Base-by-base conservation (phyloP, 495 filamentous ascomycete genomes). In the Cercophora sp. region DNA sequence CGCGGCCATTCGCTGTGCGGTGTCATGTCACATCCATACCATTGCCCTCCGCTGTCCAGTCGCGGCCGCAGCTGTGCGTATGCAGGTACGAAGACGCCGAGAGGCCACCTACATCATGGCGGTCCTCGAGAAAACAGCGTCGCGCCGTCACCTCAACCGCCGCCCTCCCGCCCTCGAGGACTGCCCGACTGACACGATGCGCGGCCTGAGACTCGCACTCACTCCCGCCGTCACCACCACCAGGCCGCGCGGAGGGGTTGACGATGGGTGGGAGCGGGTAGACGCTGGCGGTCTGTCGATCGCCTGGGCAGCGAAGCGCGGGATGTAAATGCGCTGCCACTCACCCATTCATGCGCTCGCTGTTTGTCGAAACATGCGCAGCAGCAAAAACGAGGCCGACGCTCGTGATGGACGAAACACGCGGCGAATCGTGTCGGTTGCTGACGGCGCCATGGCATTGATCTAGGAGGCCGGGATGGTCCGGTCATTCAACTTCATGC, bases 1-100 rank as follows among this genome's bases (percentile, higher is more conserved):
- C 56, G 57, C 65, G 56, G 60, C 63, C 56, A 68, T 68, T 68
- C 65, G 65, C 65, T 62, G 60, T 39, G 51, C 13, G 16, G 6
- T 31, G 35, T 56, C 59, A 49, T 29, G 55, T 64, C 65, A 58
- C 65, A 65, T 57, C 51, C 44, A 18, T 18, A 26, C 39, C 35
- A n/a, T 22, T 32, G 41, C 42, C 34, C 40, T 22, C 19, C 24
- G 32, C 42, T 27, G 47, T 36, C 65, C 62, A 63, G 62, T 65
- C 43, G 52, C 43, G 44, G 36, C 48, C 47, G 60, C 59, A 63
- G 60, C 6, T 56, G 48, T 27, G 20, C 27, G 32, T 51, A 62
- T 59, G 59, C 61, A 66, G 64, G 64, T 41, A 67, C 64, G 57
- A 61, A 54, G 51, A 54, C 5, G 37, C 55, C 48, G 36, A 53